phyloP scores from a whole-genome alignment of 495 filamentous ascomycete genomes.

The Schizothecium vesticola region DNA sequence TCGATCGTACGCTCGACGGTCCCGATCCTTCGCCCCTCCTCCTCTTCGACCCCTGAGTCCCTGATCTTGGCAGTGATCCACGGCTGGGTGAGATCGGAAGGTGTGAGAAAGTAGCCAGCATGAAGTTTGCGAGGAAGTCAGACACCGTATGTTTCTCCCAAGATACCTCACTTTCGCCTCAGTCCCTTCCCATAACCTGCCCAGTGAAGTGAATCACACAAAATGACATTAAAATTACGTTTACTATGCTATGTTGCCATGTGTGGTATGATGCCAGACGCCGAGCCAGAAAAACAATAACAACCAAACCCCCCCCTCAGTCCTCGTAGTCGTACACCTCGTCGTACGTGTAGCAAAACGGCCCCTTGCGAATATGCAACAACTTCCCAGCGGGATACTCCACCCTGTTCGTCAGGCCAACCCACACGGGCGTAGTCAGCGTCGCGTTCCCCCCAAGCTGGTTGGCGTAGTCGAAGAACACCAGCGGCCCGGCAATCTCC shows the following conservation, averaged over 20 bases:
- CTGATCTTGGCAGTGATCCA: neutral
- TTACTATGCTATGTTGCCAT: neutral
- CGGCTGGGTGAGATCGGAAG: neutral
- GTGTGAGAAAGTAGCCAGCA: neutral
- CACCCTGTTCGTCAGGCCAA: neutral
- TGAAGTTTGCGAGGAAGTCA: neutral
- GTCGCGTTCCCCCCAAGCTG: neutral
- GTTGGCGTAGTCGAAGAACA: neutral
- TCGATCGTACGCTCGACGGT: neutral
- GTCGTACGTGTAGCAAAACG: neutral
- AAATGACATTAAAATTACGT: neutral
- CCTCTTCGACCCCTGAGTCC: neutral
- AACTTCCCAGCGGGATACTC: neutral
- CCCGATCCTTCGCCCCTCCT: neutral
- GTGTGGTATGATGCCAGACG: neutral
- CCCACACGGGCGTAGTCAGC: neutral
- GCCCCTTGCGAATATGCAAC: neutral
- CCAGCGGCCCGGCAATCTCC: conserved; percentile 25
- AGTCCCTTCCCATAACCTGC: neutral
- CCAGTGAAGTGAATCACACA: neutral
- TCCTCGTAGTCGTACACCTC: neutral
- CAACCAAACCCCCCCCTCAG: neutral
- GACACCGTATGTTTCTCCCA: neutral
- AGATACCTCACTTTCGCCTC: neutral
- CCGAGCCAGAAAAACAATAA: neutral